Percentiles rank a stretch among this genome's conserved stretches.
Conservation (phyloP, 148 eudicot genomes). For the Chenopodium album region DNA sequence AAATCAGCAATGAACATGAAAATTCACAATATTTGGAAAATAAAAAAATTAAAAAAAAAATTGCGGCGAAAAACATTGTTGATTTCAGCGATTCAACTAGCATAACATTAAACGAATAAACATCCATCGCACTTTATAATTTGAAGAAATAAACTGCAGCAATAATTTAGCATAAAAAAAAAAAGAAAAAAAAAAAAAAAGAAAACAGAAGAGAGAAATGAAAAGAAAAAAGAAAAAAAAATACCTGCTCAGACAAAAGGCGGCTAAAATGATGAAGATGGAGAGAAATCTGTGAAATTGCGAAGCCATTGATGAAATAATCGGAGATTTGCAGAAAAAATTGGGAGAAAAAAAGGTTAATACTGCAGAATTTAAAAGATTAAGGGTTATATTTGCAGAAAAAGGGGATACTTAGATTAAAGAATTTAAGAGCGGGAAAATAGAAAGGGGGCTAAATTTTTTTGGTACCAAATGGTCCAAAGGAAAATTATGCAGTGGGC, state of each 20-base stretch:
- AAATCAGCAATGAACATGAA: constrained; percentile 11
- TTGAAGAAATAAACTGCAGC: background rate
- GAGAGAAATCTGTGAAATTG: constrained; percentile 11
- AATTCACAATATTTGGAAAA: background rate
- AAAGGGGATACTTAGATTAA: background rate
- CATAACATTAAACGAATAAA: background rate
- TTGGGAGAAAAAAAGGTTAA: background rate
- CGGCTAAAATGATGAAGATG: constrained; percentile 7
- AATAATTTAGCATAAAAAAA: background rate
- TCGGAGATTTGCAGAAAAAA: background rate
- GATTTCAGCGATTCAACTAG: background rate
- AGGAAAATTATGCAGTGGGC: no score
- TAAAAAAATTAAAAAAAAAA: no score
- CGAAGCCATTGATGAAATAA: constrained; percentile 19
- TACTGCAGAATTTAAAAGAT: background rate
- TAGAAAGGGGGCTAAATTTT: background rate
- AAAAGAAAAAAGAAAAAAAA: background rate
- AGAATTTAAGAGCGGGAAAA: constrained; percentile 10
- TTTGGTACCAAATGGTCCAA: background rate
- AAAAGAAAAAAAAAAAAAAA: background rate
- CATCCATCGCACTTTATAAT: background rate
- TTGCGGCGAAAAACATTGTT: background rate
- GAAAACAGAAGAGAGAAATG: background rate
- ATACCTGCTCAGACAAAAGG: constrained; percentile 24
- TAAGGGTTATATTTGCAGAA: background rate